A percentile compares a stretch with the other conserved stretches of the same genome.
phyloP scores from a whole-genome alignment of 768 basidiomycete genomes.

The Hebeloma cylindrosporum region DNA sequence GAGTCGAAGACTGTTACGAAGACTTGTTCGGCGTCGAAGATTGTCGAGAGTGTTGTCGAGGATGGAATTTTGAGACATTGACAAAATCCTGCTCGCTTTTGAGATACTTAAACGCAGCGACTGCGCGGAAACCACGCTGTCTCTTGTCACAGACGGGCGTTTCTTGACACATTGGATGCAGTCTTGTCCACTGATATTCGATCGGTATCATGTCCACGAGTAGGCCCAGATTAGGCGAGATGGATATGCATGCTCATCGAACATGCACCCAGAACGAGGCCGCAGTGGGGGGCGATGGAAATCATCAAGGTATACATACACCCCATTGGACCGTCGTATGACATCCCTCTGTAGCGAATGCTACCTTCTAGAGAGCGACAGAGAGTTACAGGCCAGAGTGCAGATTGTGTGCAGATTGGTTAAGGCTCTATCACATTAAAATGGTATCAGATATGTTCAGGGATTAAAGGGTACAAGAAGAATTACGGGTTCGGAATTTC shows the following conservation, averaged over 20 bases:
- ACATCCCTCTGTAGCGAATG: no score
- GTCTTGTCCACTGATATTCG: conserved; percentile 23
- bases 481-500: conserved; percentile 21
- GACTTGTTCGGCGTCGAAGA: conserved; percentile 32
- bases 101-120: conserved; percentile 38
- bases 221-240: conserved; percentile 17
- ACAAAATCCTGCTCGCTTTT: conserved; percentile 25
- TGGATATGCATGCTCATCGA: conserved; percentile 9
- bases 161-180: conserved; percentile 25
- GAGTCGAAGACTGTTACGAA: conserved; percentile 32
- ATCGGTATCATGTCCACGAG: conserved; percentile 34
- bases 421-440: conserved; percentile 12
- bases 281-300: conserved; percentile 13
- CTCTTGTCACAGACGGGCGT: conserved; percentile 21
- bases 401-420: not conserved
- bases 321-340: no score
- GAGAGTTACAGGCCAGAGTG: no score
- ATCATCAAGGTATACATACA: not conserved
- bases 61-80: conserved; percentile 39
- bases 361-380: no score
- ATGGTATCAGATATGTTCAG: conserved; percentile 15
- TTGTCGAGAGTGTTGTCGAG: conserved; percentile 37
- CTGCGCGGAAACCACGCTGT: conserved; percentile 46
- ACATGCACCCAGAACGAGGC: conserved; percentile 31
- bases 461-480: conserved; percentile 20